Evolutionary conservation across 2,329 filamentous ascomycete genomes (phyloP).

Genomic region (Ascochyta lentis): DNA sequence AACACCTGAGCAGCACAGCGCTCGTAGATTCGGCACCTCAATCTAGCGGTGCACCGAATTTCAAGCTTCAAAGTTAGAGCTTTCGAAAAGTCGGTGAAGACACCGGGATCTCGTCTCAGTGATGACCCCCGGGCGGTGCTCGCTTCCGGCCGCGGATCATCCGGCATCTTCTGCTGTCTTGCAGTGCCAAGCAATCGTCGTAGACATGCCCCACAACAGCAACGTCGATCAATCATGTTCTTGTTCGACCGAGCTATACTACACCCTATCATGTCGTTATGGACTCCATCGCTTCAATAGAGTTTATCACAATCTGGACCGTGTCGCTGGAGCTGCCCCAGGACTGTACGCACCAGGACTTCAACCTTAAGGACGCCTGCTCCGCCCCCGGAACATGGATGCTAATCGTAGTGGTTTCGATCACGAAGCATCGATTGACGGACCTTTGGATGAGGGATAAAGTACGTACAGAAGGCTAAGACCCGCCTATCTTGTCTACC

Average conservation of each 20-base stretch:
- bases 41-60: constrained; percentile 33
- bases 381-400: neutral
- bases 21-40: constrained; percentile 38
- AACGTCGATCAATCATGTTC: constrained; percentile 38
- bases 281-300: constrained; percentile 1
- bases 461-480: constrained; percentile 46
- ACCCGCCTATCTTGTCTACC: constrained; percentile 32
- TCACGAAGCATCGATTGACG: neutral
- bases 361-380: neutral
- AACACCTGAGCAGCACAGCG: constrained; percentile 24
- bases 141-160: constrained; percentile 26
- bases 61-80: constrained; percentile 36
- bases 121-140: constrained; percentile 24
- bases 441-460: constrained; percentile 4
- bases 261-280: constrained; percentile 17
- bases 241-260: constrained; percentile 31
- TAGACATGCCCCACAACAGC: constrained; percentile 28
- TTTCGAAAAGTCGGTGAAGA: constrained; percentile 36
- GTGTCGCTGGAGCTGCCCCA: neutral
- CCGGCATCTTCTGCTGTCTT: constrained; percentile 20
- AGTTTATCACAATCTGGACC: constrained; percentile 1
- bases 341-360: neutral
- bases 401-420: constrained; percentile 16
- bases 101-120: constrained; percentile 21
- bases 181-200: constrained; percentile 27